Conservation (phyloP, 257 asterid species). For the Linaria vulgaris region DNA sequence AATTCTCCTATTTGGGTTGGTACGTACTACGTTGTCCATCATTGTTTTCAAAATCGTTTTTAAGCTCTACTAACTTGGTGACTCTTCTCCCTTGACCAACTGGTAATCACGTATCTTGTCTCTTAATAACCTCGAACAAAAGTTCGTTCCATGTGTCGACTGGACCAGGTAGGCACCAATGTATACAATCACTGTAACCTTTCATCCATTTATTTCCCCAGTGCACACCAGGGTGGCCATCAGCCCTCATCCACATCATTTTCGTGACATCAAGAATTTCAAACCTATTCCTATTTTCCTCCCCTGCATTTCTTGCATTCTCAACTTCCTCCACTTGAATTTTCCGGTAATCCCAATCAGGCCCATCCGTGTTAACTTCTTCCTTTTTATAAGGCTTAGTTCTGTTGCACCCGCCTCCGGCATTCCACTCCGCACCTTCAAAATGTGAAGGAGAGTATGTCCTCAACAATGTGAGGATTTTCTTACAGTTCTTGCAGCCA, state of each 20-base stretch:
- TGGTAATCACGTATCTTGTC: not conserved
- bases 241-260: constrained; percentile 46
- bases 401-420: constrained; percentile 45
- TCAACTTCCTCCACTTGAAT: constrained; percentile 43
- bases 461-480: constrained; percentile 27
- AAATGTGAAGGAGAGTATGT: constrained; percentile 48
- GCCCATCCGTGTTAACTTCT: constrained; percentile 18
- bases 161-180: constrained; percentile 67
- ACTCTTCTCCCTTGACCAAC: too few relatives aligned
- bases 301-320: constrained; percentile 22
- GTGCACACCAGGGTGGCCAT: constrained; percentile 44
- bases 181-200: constrained; percentile 51
- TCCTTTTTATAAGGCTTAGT: constrained; percentile 34
- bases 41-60: too few relatives aligned
- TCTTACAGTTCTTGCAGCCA: constrained; percentile 32
- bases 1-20: too few relatives aligned
- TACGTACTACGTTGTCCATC: too few relatives aligned
- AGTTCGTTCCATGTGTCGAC: constrained; percentile 58
- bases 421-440: constrained; percentile 48
- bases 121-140: constrained; percentile 36
- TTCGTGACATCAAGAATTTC: constrained; percentile 42
- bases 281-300: constrained; percentile 20
- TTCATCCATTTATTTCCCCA: constrained; percentile 43
- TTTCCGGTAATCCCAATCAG: constrained; percentile 28
- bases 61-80: too few relatives aligned